A percentile compares a stretch with the other conserved stretches of the same genome.
Conservation (phyloP, 2,329 filamentous ascomycete genomes). For the Gnomoniopsis smithogilvyi region DNA sequence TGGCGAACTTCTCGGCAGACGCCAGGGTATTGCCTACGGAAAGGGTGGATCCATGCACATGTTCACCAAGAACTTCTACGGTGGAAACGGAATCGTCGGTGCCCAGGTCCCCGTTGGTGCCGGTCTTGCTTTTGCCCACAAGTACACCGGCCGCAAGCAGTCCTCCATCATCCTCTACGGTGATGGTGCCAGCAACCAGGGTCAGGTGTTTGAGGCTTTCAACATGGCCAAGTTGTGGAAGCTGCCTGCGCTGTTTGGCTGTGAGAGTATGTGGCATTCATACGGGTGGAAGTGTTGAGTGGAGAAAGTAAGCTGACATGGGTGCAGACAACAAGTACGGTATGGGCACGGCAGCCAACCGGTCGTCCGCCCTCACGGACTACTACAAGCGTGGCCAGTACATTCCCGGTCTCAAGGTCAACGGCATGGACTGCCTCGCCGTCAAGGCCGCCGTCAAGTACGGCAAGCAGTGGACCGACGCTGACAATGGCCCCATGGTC, state of each 20-base stretch:
- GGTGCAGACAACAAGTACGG: conserved; percentile 96
- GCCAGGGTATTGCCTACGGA: conserved; percentile 95
- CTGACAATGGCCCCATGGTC: conserved; percentile 88
- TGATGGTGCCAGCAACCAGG: conserved; percentile 98
- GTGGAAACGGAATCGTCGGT: conserved; percentile 98
- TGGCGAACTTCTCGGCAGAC: conserved; percentile 89
- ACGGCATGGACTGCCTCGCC: conserved; percentile 98
- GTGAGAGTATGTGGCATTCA: conserved; percentile 74
- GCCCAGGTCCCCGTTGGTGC: conserved; percentile 97
- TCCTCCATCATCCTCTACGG: conserved; percentile 89
- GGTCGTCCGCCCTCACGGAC: conserved; percentile 92
- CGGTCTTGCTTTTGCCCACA: conserved; percentile 93
- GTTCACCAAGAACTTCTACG: conserved; percentile 97
- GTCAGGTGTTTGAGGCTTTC: conserved; percentile 99
- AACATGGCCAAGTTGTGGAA: conserved; percentile 99
- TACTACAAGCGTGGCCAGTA: conserved; percentile 99
- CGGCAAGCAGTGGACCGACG: conserved; percentile 80
- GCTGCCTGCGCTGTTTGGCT: conserved; percentile 90
- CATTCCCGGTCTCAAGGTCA: conserved; percentile 98
- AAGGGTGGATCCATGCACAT: conserved; percentile 99
- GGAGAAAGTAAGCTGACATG: conserved; percentile 23
- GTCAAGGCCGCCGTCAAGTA: conserved; percentile 96
- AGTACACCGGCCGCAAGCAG: conserved; percentile 86
- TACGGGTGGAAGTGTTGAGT: neutral
- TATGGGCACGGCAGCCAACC: conserved; percentile 95